Base-by-base conservation (phyloP, 768 basidiomycete genomes). In the Podaxis pistillaris region DNA sequence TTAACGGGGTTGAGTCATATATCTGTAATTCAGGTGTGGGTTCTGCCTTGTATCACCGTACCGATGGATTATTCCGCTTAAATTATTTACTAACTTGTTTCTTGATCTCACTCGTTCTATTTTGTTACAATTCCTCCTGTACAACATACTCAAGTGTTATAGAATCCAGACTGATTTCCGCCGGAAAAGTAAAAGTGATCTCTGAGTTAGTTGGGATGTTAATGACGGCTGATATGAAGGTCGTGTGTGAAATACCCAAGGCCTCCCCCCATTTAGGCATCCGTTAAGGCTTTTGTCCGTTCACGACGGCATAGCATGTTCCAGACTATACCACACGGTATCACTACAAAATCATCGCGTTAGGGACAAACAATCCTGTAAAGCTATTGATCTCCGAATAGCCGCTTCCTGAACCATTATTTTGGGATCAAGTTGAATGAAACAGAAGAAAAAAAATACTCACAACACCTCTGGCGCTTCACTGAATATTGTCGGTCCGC, bases 391-490 rank as follows among this genome's bases (percentile, higher is more conserved):
- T 89, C 88, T 50, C 88, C 89, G 65, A 91, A 87, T 28, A 90
- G 66, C 26, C 88, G 81, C 72, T 84, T 88, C 68, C 90, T 91
- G 64, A 44, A 54, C 46, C 38, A 53, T 54, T 11, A 24, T 19
- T 54, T 12, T 28, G 51, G 40, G 40, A 26, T 17, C n/a, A 13
- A 41, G 46, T 60, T 58, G 17, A 37, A 12, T 4, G 24, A 24
- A 44, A 24, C 9, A 60, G 64, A 58, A 66, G 64, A 33, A 61
- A 5, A 30, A 49, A 58, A 52, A 46, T 9, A 84, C 91, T 78
- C 69, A 93, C 92, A 94, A 67, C 56, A 79, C 65, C 19, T 80
- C 77, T 3, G 92, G 92, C 0, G 92, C 84, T 58, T 93, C 88
- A 65, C 85, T 92, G 64, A 93, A 82, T 24, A 89, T 70, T 0